These are phyloP conservation scores for Brassica carinata DNA, from an alignment of 345 rosid genomes.

Conservation along the genomic window DNA sequence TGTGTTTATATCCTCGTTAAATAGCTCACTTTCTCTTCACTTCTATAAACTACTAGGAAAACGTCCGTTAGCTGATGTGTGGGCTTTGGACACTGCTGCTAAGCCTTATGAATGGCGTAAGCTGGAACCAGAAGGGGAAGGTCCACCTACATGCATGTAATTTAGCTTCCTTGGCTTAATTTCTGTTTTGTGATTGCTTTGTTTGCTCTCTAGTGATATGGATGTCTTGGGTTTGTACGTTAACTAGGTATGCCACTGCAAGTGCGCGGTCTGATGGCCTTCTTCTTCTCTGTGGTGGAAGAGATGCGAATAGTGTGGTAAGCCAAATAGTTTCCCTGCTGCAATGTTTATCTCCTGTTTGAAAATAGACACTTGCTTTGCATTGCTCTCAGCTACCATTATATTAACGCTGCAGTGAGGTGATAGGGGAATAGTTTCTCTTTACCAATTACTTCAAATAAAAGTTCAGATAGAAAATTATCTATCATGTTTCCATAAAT, in stretches of 20 bases:
- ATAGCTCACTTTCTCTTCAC: slow-evolving; percentile 2
- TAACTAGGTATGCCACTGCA: slow-evolving; percentile 95
- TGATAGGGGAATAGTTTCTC: slow-evolving; percentile 7
- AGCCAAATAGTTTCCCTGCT: slow-evolving; percentile 34
- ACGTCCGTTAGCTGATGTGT: slow-evolving; percentile 96
- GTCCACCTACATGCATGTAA: slow-evolving; percentile 99
- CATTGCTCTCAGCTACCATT: slow-evolving; percentile 8
- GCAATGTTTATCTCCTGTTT: slow-evolving; percentile 4
- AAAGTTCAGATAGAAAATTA: background rate
- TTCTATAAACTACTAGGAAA: slow-evolving; percentile 57
- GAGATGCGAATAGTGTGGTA: slow-evolving; percentile 97
- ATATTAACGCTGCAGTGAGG: background rate
- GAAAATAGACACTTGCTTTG: background rate
- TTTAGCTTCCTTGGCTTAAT: slow-evolving; percentile 19
- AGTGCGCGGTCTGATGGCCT: slow-evolving; percentile 99
- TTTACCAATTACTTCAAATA: background rate
- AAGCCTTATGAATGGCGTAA: slow-evolving; percentile 99
- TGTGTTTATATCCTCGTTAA: slow-evolving; percentile 29
- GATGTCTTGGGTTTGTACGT: slow-evolving; percentile 17
- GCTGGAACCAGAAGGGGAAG: slow-evolving; percentile 99
- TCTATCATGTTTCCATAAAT: slow-evolving; percentile 4
- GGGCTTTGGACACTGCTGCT: slow-evolving; percentile 99
- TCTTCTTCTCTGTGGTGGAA: slow-evolving; percentile 98
- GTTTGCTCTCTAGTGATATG: background rate
- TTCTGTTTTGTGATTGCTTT: slow-evolving; percentile 2